phyloP scores from a whole-genome alignment of 345 rosid species.

The Euphorbia peplus region DNA sequence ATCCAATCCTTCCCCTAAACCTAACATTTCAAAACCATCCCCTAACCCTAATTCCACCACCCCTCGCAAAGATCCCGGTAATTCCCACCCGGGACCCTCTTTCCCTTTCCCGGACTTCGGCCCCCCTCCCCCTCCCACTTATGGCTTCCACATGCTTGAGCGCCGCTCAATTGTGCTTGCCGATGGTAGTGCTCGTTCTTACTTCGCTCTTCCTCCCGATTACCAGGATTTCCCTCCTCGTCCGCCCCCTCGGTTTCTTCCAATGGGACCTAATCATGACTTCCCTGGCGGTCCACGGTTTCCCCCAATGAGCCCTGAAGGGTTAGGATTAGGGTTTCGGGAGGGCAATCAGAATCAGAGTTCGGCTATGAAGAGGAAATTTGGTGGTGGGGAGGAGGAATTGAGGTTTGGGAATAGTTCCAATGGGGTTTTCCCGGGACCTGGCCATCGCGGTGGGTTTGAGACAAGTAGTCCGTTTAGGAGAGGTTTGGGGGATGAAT shows the following conservation, averaged over 20 bases:
- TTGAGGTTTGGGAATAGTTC: conserved; percentile 18
- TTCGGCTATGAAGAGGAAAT: conserved; percentile 55
- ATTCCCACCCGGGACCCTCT: conserved; percentile 23
- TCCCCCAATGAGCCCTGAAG: conserved; percentile 39
- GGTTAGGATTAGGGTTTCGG: conserved; percentile 56
- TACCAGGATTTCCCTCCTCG: conserved; percentile 62
- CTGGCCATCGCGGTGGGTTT: conserved; percentile 6
- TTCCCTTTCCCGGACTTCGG: conserved; percentile 58
- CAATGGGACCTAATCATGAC: conserved; percentile 2
- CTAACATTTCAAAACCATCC: conserved; percentile 33
- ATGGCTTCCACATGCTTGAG: conserved; percentile 93
- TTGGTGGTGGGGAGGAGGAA: conserved; percentile 43
- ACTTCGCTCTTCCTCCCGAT: conserved; percentile 92
- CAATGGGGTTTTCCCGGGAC: conserved; percentile 5
- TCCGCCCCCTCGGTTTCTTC: conserved; percentile 22
- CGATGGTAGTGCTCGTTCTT: conserved; percentile 90
- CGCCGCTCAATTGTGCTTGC: conserved; percentile 76
- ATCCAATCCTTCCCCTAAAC: conserved; percentile 43
- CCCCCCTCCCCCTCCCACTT: conserved; percentile 70
- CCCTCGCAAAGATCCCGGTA: conserved; percentile 2
- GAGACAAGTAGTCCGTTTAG: conserved; percentile 39
- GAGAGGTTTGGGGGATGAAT: conserved; percentile 35
- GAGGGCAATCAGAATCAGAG: conserved; percentile 18
- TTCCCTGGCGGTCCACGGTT: conserved; percentile 13
- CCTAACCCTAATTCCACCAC: conserved; percentile 15